Evolutionary conservation across 2,329 filamentous ascomycete genomes (phyloP).

Genomic region (Fusarium incarnatum): DNA sequence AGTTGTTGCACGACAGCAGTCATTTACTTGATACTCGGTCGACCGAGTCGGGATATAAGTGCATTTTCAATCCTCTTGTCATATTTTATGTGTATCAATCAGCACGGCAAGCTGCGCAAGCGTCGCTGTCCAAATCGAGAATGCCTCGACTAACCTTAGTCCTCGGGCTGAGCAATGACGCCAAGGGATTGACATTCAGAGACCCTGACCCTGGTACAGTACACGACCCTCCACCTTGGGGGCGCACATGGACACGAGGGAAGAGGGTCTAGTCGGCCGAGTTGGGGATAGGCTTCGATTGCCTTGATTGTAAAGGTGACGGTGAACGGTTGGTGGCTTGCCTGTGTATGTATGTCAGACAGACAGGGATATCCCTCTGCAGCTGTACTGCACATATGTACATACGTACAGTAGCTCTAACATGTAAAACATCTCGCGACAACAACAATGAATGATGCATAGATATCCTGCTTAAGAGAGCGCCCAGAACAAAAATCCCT

Average conservation of each 20-base stretch:
- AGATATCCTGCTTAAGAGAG: slow-evolving; percentile 1
- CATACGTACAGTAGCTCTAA: not conserved
- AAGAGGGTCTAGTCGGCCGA: slow-evolving; percentile 34
- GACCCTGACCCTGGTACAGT: slow-evolving; percentile 4
- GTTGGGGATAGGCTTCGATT: slow-evolving; percentile 43
- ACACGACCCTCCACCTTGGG: slow-evolving; percentile 20
- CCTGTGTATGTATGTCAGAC: slow-evolving; percentile 30
- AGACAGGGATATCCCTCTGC: slow-evolving; percentile 27
- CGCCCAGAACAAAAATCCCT: not conserved
- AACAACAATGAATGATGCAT: slow-evolving; percentile 17
- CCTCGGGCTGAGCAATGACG: slow-evolving; percentile 33
- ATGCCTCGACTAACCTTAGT: slow-evolving; percentile 8
- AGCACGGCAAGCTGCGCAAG: slow-evolving; percentile 40
- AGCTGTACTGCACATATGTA: not conserved
- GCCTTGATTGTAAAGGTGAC: slow-evolving; percentile 40
- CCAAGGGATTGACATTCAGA: slow-evolving; percentile 24
- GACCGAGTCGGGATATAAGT: slow-evolving; percentile 29
- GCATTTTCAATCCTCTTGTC: slow-evolving; percentile 14
- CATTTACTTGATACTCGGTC: slow-evolving; percentile 10
- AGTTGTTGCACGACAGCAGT: slow-evolving; percentile 20
- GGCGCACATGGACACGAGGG: slow-evolving; percentile 36
- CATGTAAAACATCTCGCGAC: not conserved
- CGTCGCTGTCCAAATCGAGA: slow-evolving; percentile 33
- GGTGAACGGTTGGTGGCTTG: slow-evolving; percentile 42
- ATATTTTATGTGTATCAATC: not conserved